Base-by-base conservation (phyloP, 768 basidiomycete species). In the Pleurotus citrinopileatus region DNA sequence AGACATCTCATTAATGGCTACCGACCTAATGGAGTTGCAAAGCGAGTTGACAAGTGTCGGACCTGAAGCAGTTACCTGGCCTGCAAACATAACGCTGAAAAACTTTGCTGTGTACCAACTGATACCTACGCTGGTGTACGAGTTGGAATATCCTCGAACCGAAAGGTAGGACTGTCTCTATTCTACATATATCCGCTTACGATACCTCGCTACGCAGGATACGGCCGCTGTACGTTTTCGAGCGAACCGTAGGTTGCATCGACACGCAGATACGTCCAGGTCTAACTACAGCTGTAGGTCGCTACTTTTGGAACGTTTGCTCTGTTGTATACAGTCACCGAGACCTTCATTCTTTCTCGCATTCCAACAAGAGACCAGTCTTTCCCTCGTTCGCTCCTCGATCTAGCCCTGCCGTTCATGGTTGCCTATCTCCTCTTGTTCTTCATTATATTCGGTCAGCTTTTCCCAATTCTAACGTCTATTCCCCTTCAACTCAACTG, bases 301-400 rank as follows among this genome's bases (percentile, higher is more conserved):
- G 97, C 95, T 22, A 96, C 94, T 8, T 92, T 97, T 66, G 97
- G 97, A 34, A 97, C 96, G 0, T 98, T 99, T 71, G 90, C 87
- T 0, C 78, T 98, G n/a, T 79, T 98, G 38, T 91, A 92, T 63
- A 86, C 86, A n/a, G 84, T 95, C 51, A 94, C 94, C 22, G 97
- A 98, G 67, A 90, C 86, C 42, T 94, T 94, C 64, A 98, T 99
- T 67, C 74, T 95, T 36, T 95, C 96, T 1, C 83, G 85, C 56
- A 86, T 83, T 0, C 87, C 89, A 3, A 81, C 75, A 3, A 71
- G 75, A 1, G 80, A 84, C 44, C 84, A 89, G 60, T 87, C 88
- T 1, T 89, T 93, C 66, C 73, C 84, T 59, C 82, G 84, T 26
- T 86, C 85, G 2, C 72, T 95, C 34, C 73, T 98, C 42, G 92